Percentiles rank a stretch among this genome's conserved stretches.
Conservation (phyloP, 306 rosid genomes). For the Cucurbita pepo region DNA sequence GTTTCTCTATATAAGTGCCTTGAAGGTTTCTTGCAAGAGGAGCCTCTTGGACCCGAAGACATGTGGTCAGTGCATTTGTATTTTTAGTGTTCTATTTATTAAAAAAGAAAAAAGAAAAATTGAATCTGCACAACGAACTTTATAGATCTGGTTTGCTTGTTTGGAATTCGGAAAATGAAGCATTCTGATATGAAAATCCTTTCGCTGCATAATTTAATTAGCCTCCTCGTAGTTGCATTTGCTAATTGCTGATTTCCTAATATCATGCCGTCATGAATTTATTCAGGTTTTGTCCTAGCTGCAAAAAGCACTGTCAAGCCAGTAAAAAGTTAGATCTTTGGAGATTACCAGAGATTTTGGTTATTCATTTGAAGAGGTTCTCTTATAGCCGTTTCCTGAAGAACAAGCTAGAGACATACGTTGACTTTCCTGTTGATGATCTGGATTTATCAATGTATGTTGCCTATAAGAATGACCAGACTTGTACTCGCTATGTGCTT, state of each 20-base stretch:
- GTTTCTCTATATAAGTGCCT: conserved; percentile 87
- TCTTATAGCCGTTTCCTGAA: conserved; percentile 76
- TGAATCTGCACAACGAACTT: neutral
- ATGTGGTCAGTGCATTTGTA: conserved; percentile 71
- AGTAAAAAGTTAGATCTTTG: conserved; percentile 94
- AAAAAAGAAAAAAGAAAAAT: neutral
- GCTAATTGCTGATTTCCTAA: conserved; percentile 4
- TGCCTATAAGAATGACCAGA: conserved; percentile 35
- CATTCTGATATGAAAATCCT: neutral
- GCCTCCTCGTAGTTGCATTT: neutral
- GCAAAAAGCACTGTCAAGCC: conserved; percentile 83
- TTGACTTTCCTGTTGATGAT: conserved; percentile 76
- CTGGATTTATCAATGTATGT: conserved; percentile 79
- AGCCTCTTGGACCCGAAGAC: conserved; percentile 99
- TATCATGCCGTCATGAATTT: neutral
- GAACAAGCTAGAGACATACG: conserved; percentile 92
- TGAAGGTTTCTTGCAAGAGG: conserved; percentile 94
- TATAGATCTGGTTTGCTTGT: conserved; percentile 1
- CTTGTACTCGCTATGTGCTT: conserved; percentile 57
- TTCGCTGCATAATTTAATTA: neutral
- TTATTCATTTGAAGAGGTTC: conserved; percentile 94
- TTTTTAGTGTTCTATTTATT: neutral
- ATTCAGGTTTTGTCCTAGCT: conserved; percentile 83
- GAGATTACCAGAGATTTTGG: conserved; percentile 98
- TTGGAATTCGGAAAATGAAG: neutral